Evolutionary conservation across 352 stramenopile species (phyloP), one percentile per base, ranked within the genome.

Genomic region (Elongisporangium undulatum): DNA sequence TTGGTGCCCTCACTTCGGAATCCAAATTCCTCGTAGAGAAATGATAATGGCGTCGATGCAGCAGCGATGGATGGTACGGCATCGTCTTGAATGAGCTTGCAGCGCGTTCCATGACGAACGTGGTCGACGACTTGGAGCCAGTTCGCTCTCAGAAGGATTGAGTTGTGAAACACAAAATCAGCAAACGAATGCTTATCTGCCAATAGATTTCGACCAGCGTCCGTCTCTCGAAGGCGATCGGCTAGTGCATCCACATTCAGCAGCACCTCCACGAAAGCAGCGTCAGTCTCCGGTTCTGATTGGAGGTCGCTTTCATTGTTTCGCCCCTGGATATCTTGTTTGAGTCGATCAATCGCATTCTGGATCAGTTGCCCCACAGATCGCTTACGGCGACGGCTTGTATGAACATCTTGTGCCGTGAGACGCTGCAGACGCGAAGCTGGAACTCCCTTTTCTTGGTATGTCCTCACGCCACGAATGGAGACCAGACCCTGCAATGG

Each of bases 91-190:
- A 4, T 21, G 7, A 16, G 6, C 5, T 21, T 39, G 10, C 6
- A 9, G 17, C 10, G 4, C 41, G 20, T 8, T 4, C 75, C 78
- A 20, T 77, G 71, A 1, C 76, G 72, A 21, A 89, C 56, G 6
- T 69, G 55, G 20, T 76, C 78, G 16, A 90, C 59, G 2, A 82
- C 75, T 59, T 85, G 61, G 0, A 85, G 64, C 80, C 80, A 90
- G 12, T 77, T 77, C 0, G 66, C 55, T 4, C 63, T 64, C 15
- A 90, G 58, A 39, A 88, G 5, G 0, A 61, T 64, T 1, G 75
- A 75, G 49, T 90, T 90, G 10, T 62, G 61, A 29, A 88, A 88
- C 17, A 79, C 74, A 49, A 90, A 90, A 50, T 90, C 61, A 7
- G 88, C 80, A 29, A 88, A 88, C 16, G 73, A 58, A 8, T 63